These are phyloP conservation scores for Macaranga tanarius DNA, from an alignment of 441 rosid species.

Conservation along the genomic window DNA sequence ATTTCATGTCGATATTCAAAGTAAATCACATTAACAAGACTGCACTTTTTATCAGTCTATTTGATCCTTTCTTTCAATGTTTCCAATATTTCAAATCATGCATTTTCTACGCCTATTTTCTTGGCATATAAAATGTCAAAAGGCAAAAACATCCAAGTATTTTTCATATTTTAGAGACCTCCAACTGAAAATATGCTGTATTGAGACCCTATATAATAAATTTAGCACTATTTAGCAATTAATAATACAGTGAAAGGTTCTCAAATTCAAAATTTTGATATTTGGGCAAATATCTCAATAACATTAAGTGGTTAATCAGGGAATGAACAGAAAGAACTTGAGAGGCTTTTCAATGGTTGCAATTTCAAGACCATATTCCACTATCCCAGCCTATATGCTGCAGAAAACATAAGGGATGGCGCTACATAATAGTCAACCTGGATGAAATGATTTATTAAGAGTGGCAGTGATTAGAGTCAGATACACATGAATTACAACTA, in stretches of 20 bases:
- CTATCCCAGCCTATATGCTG: neutral
- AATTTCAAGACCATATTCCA: conserved; percentile 1
- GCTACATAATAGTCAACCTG: neutral
- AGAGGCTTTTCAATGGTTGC: neutral
- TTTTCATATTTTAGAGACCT: neutral
- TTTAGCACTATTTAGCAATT: no score
- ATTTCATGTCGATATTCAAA: neutral
- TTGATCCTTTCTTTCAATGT: neutral
- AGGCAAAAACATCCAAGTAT: neutral
- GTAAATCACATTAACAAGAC: neutral
- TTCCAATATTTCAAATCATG: no score
- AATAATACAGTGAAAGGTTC: neutral
- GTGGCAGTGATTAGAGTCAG: neutral
- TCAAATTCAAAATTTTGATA: neutral
- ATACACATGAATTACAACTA: neutral
- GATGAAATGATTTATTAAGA: neutral
- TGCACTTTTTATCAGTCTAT: neutral
- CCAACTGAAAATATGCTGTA: neutral
- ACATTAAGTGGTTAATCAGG: neutral
- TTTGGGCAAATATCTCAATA: neutral
- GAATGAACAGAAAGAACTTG: neutral
- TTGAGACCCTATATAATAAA: neutral
- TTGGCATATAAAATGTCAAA: neutral
- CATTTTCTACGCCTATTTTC: neutral
- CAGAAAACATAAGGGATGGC: neutral